Conservation (phyloP, 352 stramenopile species). For the Phytophthora pisi region DNA sequence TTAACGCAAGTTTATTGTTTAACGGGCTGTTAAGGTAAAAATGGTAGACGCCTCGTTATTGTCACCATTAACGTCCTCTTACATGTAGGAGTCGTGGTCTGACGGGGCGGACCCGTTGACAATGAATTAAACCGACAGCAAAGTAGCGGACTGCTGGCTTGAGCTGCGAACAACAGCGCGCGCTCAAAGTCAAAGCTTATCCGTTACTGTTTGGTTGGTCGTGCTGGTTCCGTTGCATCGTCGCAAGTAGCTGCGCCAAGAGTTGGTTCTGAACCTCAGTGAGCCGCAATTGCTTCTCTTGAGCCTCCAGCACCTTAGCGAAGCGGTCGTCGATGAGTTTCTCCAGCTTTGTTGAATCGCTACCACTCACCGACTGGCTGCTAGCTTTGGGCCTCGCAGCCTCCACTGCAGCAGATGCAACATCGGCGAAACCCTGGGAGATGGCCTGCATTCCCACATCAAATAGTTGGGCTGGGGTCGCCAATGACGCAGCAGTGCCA, state of each 20-base stretch:
- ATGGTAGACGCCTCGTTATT: too few species aligned
- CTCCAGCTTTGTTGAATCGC: conserved; percentile 10
- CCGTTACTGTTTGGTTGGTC: not conserved
- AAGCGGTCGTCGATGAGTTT: conserved; percentile 27
- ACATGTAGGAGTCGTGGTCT: too few species aligned
- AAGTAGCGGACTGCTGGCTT: not conserved
- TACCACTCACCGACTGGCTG: not conserved
- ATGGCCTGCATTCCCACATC: conserved; percentile 1
- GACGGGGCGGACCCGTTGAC: too few species aligned
- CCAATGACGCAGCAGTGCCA: not conserved
- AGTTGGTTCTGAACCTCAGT: conserved; percentile 24
- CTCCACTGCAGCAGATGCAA: conserved; percentile 8
- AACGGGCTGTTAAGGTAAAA: too few species aligned
- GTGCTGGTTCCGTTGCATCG: conserved; percentile 7
- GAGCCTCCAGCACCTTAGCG: conserved; percentile 16
- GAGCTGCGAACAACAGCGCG: not conserved
- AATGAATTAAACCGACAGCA: too few species aligned
- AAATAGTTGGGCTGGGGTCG: not conserved
- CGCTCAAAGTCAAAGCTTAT: not conserved
- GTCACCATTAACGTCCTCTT: too few species aligned
- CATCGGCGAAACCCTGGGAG: conserved; percentile 14
- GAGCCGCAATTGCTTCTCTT: conserved; percentile 23
- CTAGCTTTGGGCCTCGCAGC: not conserved
- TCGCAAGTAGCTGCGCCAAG: conserved; percentile 10
- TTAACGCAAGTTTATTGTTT: too few species aligned